Percentiles rank a stretch among this genome's conserved stretches.
phyloP scores from a whole-genome alignment of 139 green algal genomes.

The Chlorella sp. region DNA sequence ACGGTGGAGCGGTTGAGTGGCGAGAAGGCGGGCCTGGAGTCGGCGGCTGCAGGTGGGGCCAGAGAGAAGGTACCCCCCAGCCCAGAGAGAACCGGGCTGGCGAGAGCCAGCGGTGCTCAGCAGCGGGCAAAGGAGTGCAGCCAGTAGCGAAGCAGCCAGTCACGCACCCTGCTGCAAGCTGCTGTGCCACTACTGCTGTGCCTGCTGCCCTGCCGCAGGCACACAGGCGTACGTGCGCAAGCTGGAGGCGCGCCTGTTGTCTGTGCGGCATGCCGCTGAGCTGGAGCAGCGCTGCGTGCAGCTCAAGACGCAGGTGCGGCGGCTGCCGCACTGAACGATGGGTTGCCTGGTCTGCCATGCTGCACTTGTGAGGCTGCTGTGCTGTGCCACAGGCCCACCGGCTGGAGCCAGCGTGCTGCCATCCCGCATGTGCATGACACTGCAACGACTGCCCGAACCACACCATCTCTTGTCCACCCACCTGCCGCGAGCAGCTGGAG shows the following conservation, averaged over 20 bases:
- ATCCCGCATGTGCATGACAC: no score
- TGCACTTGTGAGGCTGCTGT: no score
- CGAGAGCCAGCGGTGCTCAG: no score
- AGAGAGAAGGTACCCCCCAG: no score
- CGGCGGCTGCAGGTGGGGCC: slow-evolving; percentile 18
- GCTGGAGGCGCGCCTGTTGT: slow-evolving; percentile 52
- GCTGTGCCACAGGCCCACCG: slow-evolving; percentile 1
- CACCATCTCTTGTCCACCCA: neutral
- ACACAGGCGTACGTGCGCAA: slow-evolving; percentile 50
- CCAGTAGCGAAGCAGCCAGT: no score
- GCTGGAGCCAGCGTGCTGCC: no score
- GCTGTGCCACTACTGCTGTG: no score
- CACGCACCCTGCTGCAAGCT: no score
- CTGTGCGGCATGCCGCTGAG: slow-evolving; percentile 31
- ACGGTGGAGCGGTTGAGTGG: slow-evolving; percentile 51
- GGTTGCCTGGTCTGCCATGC: no score
- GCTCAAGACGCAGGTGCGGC: slow-evolving; percentile 2
- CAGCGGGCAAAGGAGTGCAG: no score
- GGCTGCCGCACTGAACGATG: neutral
- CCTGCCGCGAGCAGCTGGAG: neutral
- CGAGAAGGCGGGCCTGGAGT: slow-evolving; percentile 38
- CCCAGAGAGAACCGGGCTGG: no score
- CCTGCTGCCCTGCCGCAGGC: slow-evolving; percentile 1
- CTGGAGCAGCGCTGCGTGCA: slow-evolving; percentile 33
- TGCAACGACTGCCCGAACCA: no score